These are phyloP conservation scores for Chlorophyllum brunneum DNA, from an alignment of 768 basidiomycete species.

Conservation along the genomic window DNA sequence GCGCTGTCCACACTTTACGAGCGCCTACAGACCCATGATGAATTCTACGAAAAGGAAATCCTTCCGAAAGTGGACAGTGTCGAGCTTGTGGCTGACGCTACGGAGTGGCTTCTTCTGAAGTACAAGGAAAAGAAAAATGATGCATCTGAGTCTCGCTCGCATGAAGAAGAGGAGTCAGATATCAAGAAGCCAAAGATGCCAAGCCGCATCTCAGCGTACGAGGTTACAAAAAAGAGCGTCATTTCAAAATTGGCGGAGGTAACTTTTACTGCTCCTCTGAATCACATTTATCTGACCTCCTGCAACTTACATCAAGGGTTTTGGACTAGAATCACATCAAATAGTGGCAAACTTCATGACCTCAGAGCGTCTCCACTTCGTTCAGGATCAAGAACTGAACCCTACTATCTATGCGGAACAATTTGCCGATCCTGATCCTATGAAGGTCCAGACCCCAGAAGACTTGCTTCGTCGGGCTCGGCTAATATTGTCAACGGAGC, in stretches of 20 bases:
- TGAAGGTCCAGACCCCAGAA: slow-evolving; percentile 53
- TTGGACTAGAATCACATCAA: slow-evolving; percentile 78
- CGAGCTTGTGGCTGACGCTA: slow-evolving; percentile 86
- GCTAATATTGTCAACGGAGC: slow-evolving; percentile 83
- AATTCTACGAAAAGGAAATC: slow-evolving; percentile 74
- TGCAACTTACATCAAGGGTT: slow-evolving; percentile 48
- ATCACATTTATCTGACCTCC: slow-evolving; percentile 7
- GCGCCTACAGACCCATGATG: slow-evolving; percentile 64
- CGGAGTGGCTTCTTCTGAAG: slow-evolving; percentile 87
- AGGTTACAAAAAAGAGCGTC: slow-evolving; percentile 76
- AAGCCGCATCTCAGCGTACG: slow-evolving; percentile 80
- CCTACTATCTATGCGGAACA: slow-evolving; percentile 85
- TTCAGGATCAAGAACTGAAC: slow-evolving; percentile 77
- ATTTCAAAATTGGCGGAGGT: slow-evolving; percentile 80
- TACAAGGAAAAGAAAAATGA: slow-evolving; percentile 73
- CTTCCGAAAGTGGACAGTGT: slow-evolving; percentile 68
- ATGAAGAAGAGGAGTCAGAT: slow-evolving; percentile 47
- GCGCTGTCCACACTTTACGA: slow-evolving; percentile 62
- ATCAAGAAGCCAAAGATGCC: slow-evolving; percentile 74
- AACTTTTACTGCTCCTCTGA: slow-evolving; percentile 9
- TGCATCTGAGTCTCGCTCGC: slow-evolving; percentile 58
- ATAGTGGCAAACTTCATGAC: slow-evolving; percentile 82
- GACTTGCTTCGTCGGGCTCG: slow-evolving; percentile 72
- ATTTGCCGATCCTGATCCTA: slow-evolving; percentile 68
- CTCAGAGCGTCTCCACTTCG: slow-evolving; percentile 56